These are phyloP conservation scores for Xerocomus potaroensis DNA, from an alignment of 768 basidiomycete genomes.

Conservation along the genomic window DNA sequence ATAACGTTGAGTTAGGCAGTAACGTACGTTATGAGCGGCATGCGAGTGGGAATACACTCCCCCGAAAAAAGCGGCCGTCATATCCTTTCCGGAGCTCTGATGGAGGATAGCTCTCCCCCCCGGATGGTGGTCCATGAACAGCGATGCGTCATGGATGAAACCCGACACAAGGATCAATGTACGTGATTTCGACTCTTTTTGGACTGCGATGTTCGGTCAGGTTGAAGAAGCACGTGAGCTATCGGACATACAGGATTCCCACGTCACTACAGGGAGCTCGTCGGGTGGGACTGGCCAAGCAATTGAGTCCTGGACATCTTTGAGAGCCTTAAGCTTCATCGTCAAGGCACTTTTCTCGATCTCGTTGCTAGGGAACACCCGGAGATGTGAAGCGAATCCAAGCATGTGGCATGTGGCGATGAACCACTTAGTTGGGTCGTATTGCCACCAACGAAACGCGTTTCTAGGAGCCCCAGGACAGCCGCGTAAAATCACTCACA, in stretches of 20 bases:
- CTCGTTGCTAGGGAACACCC: conserved; percentile 85
- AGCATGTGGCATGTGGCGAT: conserved; percentile 59
- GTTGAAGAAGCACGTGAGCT: not conserved
- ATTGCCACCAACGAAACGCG: conserved; percentile 69
- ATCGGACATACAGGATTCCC: conserved; percentile 68
- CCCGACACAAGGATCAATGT: conserved; percentile 74
- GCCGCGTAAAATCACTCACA: conserved; percentile 6
- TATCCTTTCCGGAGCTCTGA: conserved; percentile 69
- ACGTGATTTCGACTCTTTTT: conserved; percentile 59
- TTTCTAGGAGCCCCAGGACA: conserved; percentile 41
- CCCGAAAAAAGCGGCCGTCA: conserved; percentile 82
- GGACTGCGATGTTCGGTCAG: conserved; percentile 40
- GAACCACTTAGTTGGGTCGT: conserved; percentile 76
- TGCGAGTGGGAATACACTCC: conserved; percentile 81
- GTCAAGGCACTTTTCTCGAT: conserved; percentile 76
- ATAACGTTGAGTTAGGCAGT: not conserved
- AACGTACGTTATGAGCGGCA: conserved; percentile 70
- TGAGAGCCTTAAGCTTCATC: conserved; percentile 78
- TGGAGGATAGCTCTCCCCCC: conserved; percentile 64
- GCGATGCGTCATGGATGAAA: conserved; percentile 80
- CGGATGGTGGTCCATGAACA: conserved; percentile 74
- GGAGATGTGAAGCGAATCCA: conserved; percentile 77
- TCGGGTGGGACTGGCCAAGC: conserved; percentile 55
- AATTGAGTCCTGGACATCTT: conserved; percentile 56
- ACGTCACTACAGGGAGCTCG: conserved; percentile 70